Conservation (phyloP, 345 rosid genomes). For the Rhodamnia argentea region DNA sequence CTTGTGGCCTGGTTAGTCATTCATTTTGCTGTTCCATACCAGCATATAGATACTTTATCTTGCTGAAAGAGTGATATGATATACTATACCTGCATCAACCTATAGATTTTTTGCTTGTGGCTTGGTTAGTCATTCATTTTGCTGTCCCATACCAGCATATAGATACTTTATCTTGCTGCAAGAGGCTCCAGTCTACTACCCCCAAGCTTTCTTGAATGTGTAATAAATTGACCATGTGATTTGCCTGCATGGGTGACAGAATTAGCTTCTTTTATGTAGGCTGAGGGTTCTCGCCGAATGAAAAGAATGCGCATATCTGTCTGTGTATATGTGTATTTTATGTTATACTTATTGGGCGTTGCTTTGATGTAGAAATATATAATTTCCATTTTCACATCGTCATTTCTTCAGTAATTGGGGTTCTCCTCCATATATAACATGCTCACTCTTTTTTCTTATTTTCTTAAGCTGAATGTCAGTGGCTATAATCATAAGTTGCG, state of each 20-base stretch:
- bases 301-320: not conserved
- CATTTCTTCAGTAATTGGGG: not conserved
- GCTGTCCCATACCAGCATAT: not conserved
- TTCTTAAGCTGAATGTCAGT: slow-evolving; percentile 11
- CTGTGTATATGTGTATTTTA: not conserved
- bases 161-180: not conserved
- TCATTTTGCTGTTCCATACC: not conserved
- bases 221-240: not conserved
- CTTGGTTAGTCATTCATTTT: not conserved
- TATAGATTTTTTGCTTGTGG: not conserved
- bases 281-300: not conserved
- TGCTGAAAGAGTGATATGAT: not conserved
- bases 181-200: not conserved
- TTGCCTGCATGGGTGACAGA: not conserved
- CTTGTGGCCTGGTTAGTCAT: not conserved
- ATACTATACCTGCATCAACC: not conserved
- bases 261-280: not conserved
- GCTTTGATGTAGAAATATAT: not conserved
- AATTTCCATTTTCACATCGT: not conserved
- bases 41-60: not conserved
- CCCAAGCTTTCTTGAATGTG: not conserved
- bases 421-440: not conserved
- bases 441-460: not conserved
- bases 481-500: slow-evolving; percentile 87
- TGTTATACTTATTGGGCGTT: not conserved